Percentiles rank a stretch among this genome's conserved stretches.
phyloP scores from a whole-genome alignment of 2,329 filamentous ascomycete species.

The Fusarium brachygibbosum region DNA sequence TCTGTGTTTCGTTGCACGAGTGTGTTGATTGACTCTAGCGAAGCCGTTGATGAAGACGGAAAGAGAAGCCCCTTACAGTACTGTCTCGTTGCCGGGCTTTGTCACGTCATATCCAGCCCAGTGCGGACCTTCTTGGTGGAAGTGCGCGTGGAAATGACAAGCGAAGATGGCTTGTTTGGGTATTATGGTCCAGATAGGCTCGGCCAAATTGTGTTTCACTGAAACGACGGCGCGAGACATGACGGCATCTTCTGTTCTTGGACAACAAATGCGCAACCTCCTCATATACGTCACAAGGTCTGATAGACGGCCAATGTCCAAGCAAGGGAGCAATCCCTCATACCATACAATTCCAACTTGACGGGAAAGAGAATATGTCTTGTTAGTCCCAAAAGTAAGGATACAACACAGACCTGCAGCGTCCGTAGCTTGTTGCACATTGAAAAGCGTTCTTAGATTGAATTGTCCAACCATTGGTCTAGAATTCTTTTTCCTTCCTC shows the following conservation, averaged over 20 bases:
- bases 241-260: constrained; percentile 38
- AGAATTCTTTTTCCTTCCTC: constrained; percentile 24
- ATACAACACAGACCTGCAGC: background rate
- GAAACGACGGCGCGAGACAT: constrained; percentile 43
- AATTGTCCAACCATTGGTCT: constrained; percentile 30
- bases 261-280: constrained; percentile 9
- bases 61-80: constrained; percentile 9
- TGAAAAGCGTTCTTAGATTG: constrained; percentile 1
- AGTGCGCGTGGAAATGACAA: constrained; percentile 24
- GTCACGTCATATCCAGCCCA: constrained; percentile 15
- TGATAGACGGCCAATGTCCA: constrained; percentile 21
- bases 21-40: constrained; percentile 25
- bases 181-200: constrained; percentile 17
- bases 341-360: constrained; percentile 4
- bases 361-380: background rate
- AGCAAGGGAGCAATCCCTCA: constrained; percentile 29
- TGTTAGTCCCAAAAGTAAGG: constrained; percentile 6
- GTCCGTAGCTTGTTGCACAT: constrained; percentile 13
- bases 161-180: constrained; percentile 11
- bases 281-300: constrained; percentile 33
- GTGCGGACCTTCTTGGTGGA: constrained; percentile 4
- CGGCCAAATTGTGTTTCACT: constrained; percentile 28
- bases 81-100: constrained; percentile 6
- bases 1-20: constrained; percentile 31
- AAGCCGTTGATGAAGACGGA: constrained; percentile 11